Evolutionary conservation across 495 filamentous ascomycete species (phyloP).

Genomic region (Talaromyces stipitatus): DNA sequence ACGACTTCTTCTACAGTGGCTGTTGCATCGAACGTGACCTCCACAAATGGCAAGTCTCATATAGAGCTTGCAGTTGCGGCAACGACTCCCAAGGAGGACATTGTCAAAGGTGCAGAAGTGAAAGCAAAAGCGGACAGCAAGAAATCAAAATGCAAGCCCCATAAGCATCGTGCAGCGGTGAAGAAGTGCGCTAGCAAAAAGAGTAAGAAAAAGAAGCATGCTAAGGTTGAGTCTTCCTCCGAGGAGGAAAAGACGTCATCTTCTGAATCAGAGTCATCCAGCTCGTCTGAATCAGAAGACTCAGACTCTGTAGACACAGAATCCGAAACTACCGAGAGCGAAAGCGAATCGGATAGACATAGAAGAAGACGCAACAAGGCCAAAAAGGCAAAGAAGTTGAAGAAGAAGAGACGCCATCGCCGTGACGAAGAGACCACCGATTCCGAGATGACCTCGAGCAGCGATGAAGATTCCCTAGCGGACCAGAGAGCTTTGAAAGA

Average conservation of each 20-base stretch:
- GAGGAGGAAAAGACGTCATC: slow-evolving; percentile 19
- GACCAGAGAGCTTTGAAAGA: slow-evolving; percentile 34
- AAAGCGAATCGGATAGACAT: slow-evolving; percentile 21
- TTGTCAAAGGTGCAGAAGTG: slow-evolving; percentile 9
- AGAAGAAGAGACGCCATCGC: slow-evolving; percentile 36
- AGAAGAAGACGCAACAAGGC: slow-evolving; percentile 39
- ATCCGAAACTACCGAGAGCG: slow-evolving; percentile 27
- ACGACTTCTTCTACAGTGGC: slow-evolving; percentile 1
- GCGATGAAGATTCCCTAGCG: slow-evolving; percentile 18
- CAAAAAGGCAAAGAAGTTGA: slow-evolving; percentile 35
- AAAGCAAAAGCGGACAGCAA: not conserved
- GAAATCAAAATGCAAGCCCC: not conserved
- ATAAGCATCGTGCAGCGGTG: slow-evolving; percentile 3
- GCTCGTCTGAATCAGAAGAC: slow-evolving; percentile 13
- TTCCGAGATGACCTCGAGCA: slow-evolving; percentile 21
- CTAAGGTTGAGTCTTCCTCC: slow-evolving; percentile 18
- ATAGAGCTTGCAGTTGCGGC: slow-evolving; percentile 15
- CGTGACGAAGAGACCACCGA: slow-evolving; percentile 29
- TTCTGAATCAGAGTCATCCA: slow-evolving; percentile 12
- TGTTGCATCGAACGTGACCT: not conserved
- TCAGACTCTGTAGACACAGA: slow-evolving; percentile 19
- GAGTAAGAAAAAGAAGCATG: slow-evolving; percentile 29
- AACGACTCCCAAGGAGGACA: slow-evolving; percentile 20
- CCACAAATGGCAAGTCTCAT: slow-evolving; percentile 20
- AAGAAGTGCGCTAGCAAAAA: slow-evolving; percentile 33